Base-by-base conservation (phyloP, 352 stramenopile species). In the Globisporangium ultimum region DNA sequence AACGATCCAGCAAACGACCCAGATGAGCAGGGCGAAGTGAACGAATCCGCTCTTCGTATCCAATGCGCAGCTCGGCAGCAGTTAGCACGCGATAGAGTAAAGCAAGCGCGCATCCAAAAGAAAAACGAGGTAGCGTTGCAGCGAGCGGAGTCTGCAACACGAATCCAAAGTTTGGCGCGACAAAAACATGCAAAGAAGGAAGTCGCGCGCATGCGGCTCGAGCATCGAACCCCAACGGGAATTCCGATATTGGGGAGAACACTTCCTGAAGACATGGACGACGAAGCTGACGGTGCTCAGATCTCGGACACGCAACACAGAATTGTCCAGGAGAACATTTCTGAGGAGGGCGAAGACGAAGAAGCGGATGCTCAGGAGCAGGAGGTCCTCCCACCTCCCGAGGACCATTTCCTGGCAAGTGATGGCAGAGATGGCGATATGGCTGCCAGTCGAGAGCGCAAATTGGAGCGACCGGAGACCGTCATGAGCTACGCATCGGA, bases 401-500 rank as follows among this genome's bases (percentile, higher is more conserved):
- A 12, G n/a, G 46, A 47, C 15, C 52, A 50, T 43, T 42, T 50
- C n/a, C 14, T 43, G 5, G 32, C 20, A 7, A 58, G 66, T 17
- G 58, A 42, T 11, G n/a, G 8, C 36, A 34, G 8, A 43, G 28
- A 5, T 2, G 21, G 20, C 11, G 50, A 54, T 4, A 17, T 9
- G 4, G 34, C 28, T 36, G 28, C 8, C 28, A 17, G 45, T 13
- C 17, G 28, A 41, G 20, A 17, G 11, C 22, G 8, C 28, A 36
- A 36, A 36, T 8, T 8, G 13, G 18, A 48, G 34, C 62, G 78
- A 10, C 78, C 78, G 0, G 74, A 80, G 51, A 89, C 78, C 14
- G 73, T 71, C 64, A 74, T 76, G 74, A 87, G 75, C 53, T 84
- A 89, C 57, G 64, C 66, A 14, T 84, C 73, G 7, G 76, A 89